These are phyloP conservation scores for Aspergillus calidoustus DNA, from an alignment of 2,329 filamentous ascomycete genomes.

Conservation along the genomic window DNA sequence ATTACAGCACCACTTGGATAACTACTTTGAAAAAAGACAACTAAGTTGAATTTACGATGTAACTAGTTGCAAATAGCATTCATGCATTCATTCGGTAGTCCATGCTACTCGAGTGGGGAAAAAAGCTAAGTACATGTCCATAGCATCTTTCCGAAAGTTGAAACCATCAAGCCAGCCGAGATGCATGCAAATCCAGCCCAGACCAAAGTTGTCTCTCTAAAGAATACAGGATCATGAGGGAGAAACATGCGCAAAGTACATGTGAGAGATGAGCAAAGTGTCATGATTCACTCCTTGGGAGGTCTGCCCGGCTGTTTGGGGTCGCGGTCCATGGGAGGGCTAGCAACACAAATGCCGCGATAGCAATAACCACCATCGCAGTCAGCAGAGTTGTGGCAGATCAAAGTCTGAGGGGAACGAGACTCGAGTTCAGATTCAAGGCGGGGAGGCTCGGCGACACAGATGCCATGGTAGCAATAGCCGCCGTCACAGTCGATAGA, in stretches of 20 bases:
- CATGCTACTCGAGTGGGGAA: neutral
- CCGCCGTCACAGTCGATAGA: slow-evolving; percentile 5
- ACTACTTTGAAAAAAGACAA: neutral
- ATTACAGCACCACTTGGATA: neutral
- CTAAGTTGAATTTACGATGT: neutral
- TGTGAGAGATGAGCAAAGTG: neutral
- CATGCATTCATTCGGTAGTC: neutral
- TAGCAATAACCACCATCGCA: slow-evolving; percentile 14
- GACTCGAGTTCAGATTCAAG: neutral
- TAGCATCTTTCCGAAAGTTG: neutral
- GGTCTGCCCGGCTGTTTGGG: neutral
- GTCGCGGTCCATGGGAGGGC: neutral
- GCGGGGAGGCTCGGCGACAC: slow-evolving; percentile 7
- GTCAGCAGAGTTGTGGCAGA: slow-evolving; percentile 11
- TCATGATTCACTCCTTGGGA: neutral
- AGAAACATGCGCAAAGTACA: neutral
- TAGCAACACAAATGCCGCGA: slow-evolving; percentile 14
- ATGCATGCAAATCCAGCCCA: neutral
- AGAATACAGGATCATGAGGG: neutral
- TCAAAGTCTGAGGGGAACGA: neutral
- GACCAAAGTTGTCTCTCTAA: neutral
- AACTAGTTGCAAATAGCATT: neutral
- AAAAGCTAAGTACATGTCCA: neutral
- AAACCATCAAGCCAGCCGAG: neutral
- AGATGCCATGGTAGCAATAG: slow-evolving; percentile 15